Base-by-base conservation (phyloP, 2,329 filamentous ascomycete genomes). In the Paraphoma chrysanthemicola region DNA sequence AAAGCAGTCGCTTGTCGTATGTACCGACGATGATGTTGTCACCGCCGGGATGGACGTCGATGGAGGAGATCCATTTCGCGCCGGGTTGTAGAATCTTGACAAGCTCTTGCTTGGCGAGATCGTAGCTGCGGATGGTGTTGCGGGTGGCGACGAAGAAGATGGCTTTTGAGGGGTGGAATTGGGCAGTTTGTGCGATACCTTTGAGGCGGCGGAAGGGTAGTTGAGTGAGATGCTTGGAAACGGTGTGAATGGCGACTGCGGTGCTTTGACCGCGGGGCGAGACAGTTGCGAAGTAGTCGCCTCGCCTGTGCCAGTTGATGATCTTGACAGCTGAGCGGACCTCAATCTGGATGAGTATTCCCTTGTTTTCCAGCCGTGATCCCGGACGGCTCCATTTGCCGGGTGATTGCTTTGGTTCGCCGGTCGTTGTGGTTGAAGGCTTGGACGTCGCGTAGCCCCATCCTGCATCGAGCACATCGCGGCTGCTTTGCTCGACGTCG, bases 141-240 rank as follows among this genome's bases (percentile, higher is more conserved):
- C 97, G 93, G 10, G 96, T 98, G 3, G 95, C 95, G 53, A 99
- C 92, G 73, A 98, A 98, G 81, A 99, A 93, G 48, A 97, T 87
- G 0, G 95, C 93, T 65, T 93, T 90, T 41, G 89, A 91, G 1
- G 95, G 95, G 77, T 99, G 96, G 85, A 99, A 99, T 66, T 93
- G 92, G 4, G 93, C 93, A 1, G 90, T 90, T 78, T 98, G 94
- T 1, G 93, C 92, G 46, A 92, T 88, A 56, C 88, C 88, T 70
- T 87, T 87, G 62, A 89, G 78, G 55, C 86, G 85, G 58, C 92
- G 90, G 87, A 99, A 98, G 28, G 95, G 96, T 63, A 95, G 89
- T 77, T 99, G 95, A 2, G 93, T 97, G 44, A 94, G 85, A 79
- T 99, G 95, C 77, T 96, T 97, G 54, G 91, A 95, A 59, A 99